Base-by-base conservation (phyloP, 805 yeast species). In the Kregervanrija fluxuum region DNA sequence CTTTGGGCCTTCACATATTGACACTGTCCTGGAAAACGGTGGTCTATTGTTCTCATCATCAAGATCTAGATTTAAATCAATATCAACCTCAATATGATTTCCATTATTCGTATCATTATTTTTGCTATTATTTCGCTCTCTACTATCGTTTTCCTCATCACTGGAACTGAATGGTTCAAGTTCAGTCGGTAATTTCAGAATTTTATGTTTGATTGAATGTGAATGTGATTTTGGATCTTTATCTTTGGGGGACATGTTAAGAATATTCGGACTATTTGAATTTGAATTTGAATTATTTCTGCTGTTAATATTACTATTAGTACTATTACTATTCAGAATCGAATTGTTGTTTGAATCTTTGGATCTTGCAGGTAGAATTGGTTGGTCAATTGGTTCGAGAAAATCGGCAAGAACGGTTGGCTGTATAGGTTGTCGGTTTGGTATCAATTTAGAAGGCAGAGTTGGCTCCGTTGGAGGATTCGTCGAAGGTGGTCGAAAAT, bases 401-500 rank as follows among this genome's bases (percentile, higher is more conserved):
- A 75, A 70, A 58, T 86, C 95, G 0, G 90, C 95, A 45, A 87
- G 64, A 9, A 83, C 91, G 46, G 75, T 76, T 2, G 86, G 88
- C 54, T 82, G 86, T 45, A 87, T 86, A 3, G 95, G 95, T 37
- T 75, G 75, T 36, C 80, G 74, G 48, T 76, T 74, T 0, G 96
- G 95, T 49, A 85, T 85, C 46, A 73, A 68, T 1, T 80, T 77
- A 2, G 80, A 70, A 4, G 86, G 83, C 11, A 85, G 82, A 4
- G 79, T 75, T 8, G 89, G 88, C 54, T 74, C 76, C 41, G 75
- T 64, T 46, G 77, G 68, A 39, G 77, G 77, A 51, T 79, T 74
- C 43, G 80, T 73, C 12, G 88, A 79, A 0, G 96, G 95, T 10
- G 96, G 95, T 41, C 81, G 79, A 63, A 88, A 90, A 62, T 88